Base-by-base conservation (phyloP, 208 protist species). In the Lotmaria passim region DNA sequence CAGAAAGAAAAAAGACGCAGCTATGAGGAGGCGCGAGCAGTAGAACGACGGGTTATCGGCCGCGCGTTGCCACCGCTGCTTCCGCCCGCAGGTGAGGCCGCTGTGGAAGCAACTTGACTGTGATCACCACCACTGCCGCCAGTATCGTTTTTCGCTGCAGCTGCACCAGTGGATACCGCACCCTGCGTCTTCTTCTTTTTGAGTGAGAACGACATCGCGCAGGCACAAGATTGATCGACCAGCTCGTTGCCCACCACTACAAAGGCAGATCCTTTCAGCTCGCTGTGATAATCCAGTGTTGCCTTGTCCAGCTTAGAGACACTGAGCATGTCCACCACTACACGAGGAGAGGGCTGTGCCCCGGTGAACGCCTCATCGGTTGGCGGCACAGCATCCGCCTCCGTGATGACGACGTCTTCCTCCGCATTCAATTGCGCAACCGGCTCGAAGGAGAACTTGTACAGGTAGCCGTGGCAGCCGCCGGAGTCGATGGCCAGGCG, bases 201-300 rank as follows among this genome's bases (percentile, higher is more conserved):
- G 4, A 96, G 67, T 0, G 92, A 96, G 53, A 96, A 96, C n/a
- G 92, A 96, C 79, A 95, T 82, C 50, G 89, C 92, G 50, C 92
- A 96, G 12, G 89, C 89, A 68, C 92, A 96, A 7, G 89, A 90
- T 70, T 94, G 77, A 52, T 96, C 92, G 0, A 96, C 84, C n/a
- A 95, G 72, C 58, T 92, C 89, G 62, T 96, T 96, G 0, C 92
- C 92, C 1, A 96, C 81, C 2, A 94, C 89, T 0, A 96, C 92
- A 75, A 96, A 96, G 2, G 92, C 89, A 3, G 85, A 79, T 1
- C 92, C 92, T 51, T 96, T 96, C 60, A 96, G 68, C 75, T 96
- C 92, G 31, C 85, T 91, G 80, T 96, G 88, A 75, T 86, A 96
- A 69, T 96, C 89, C 7, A 96, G 73, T 8, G 87, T 77, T 21